Evolutionary conservation across 805 yeast genomes (phyloP).

Genomic region (Nakazawaea ernobii): DNA sequence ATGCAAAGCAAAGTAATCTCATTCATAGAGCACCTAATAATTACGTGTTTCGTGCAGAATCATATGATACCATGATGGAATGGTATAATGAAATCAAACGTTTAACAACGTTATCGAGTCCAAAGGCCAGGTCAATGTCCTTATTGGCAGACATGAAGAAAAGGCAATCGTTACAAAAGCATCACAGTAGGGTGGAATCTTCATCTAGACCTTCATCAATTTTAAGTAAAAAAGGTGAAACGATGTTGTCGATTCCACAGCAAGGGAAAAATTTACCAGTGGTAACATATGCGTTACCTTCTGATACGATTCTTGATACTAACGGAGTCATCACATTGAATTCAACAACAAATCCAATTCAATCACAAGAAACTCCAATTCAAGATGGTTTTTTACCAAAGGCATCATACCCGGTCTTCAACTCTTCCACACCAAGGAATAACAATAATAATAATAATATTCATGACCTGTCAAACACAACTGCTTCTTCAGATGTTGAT

Average conservation of each 20-base stretch:
- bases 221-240: constrained; percentile 20
- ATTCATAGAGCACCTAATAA: constrained; percentile 82
- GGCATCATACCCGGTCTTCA: not conserved
- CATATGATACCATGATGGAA: constrained; percentile 68
- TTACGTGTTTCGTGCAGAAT: constrained; percentile 92
- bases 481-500: constrained; percentile 8
- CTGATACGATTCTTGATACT: constrained; percentile 14
- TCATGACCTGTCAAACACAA: constrained; percentile 6
- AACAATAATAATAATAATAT: not conserved
- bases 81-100: constrained; percentile 81
- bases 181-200: constrained; percentile 20
- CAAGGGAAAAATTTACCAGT: constrained; percentile 18
- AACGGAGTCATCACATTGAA: constrained; percentile 15
- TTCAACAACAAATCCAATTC: constrained; percentile 14
- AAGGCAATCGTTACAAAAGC: constrained; percentile 13
- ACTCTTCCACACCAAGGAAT: constrained; percentile 3
- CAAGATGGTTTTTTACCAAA: too few relatives aligned
- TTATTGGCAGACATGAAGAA: constrained; percentile 30
- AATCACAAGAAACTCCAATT: constrained; percentile 13
- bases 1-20: constrained; percentile 68
- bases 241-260: constrained; percentile 18
- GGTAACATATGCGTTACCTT: constrained; percentile 13
- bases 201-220: constrained; percentile 18
- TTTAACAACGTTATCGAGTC: constrained; percentile 58
- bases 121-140: constrained; percentile 46